Evolutionary conservation across 306 rosid species (phyloP).

Genomic region (Lotus japonicus): DNA sequence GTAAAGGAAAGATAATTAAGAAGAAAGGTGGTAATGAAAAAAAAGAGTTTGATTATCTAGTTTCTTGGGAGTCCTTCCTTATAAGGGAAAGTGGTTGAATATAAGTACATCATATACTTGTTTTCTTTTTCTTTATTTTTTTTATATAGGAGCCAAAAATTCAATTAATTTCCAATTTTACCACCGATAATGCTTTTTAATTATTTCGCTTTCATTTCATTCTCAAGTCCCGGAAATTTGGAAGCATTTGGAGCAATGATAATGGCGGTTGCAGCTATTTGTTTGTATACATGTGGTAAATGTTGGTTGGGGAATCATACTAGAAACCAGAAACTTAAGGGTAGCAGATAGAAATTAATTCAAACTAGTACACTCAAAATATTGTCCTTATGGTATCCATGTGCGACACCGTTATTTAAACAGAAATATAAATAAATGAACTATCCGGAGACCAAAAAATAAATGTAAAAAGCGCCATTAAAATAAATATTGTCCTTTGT

Average conservation of each 20-base stretch:
- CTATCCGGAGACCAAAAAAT: too few species aligned
- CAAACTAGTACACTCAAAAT: too few species aligned
- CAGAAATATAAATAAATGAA: too few species aligned
- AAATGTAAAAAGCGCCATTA: too few species aligned
- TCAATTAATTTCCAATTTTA: not conserved
- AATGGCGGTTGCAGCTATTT: not conserved
- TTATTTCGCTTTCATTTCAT: not conserved
- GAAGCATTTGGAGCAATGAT: not conserved
- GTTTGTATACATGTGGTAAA: not conserved
- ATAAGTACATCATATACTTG: not conserved
- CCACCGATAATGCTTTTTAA: not conserved
- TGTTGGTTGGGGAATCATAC: not conserved
- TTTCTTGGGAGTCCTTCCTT: not conserved
- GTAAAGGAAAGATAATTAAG: not conserved
- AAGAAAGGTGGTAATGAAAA: not conserved
- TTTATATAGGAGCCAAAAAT: not conserved
- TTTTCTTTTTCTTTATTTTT: not conserved
- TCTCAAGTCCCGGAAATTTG: not conserved
- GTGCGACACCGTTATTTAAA: too few species aligned
- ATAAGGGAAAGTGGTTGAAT: not conserved
- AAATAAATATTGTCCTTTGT: too few species aligned
- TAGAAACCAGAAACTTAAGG: not conserved
- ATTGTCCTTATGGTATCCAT: too few species aligned
- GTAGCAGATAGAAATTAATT: too few species aligned
- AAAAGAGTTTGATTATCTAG: not conserved